Evolutionary conservation across 305 asterid species (phyloP), one percentile per base, ranked within the genome.

Genomic region (Fraxinus albicans): DNA sequence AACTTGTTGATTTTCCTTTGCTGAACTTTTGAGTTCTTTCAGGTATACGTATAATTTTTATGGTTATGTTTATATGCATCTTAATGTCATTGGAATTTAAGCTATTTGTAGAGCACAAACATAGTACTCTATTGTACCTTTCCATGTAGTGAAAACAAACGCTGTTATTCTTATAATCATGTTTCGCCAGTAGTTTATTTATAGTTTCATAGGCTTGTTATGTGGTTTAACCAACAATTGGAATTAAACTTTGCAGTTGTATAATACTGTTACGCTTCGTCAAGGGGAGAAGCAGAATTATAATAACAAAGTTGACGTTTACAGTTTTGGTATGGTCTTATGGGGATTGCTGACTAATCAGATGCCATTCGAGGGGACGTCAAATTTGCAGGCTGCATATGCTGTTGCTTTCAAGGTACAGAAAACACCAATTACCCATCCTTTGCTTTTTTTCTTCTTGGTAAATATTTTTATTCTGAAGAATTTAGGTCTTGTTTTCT

Each of bases 311-410:
- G 99, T 94, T 29, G 99, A 93, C 78, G 98, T 94, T 36, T 96
- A 96, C 86, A 94, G 99, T 88, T 94, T 96, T 80, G 99, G 98
- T 47, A 91, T 96, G 84, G 98, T 96, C 74, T 88, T 96, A 67
- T 96, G 98, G 99, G 99, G 93, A 84, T 76, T 96, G 33, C 85
- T 94, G 74, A 94, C 97, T 0, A 96, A 96, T 83, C 95, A 98
- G 42, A 90, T 96, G 98, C 99, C 99, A n/a, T 96, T 96, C 76
- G 99, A 96, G 87, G 98, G 99, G 72, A 94, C 94, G 98, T 96
- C 99, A 6, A 96, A 96, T 85, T 89, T 96, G 93, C 99, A 95
- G 85, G 99, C 98, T 85, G 99, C 99, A 50, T 95, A 95, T 91
- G 98, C 99, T 84, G 97, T 98, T 89, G 99, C 97, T 79, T 95